Evolutionary conservation across 1,284 basidiomycete genomes (phyloP).

Genomic region (Inonotus hispidus): DNA sequence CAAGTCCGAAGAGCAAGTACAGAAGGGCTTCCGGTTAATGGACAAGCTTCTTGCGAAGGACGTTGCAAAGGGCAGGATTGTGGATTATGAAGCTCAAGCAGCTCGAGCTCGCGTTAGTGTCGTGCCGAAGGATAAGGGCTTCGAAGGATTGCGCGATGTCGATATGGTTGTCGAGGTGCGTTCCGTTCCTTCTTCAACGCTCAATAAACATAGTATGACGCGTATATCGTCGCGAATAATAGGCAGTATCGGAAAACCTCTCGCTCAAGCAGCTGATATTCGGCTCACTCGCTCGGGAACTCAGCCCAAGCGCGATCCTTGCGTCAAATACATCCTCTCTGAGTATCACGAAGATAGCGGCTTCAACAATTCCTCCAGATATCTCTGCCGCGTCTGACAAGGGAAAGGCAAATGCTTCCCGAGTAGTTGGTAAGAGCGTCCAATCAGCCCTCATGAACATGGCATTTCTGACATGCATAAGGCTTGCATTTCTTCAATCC

Average conservation of each 20-base stretch:
- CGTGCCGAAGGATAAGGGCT: constrained; percentile 41
- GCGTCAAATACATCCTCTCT: constrained; percentile 95
- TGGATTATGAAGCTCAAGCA: constrained; percentile 67
- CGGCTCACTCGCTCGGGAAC: constrained; percentile 57
- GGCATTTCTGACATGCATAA: constrained; percentile 24
- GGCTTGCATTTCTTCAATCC: constrained; percentile 96
- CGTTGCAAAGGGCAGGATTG: constrained; percentile 79
- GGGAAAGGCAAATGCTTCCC: constrained; percentile 55
- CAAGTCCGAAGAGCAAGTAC: constrained; percentile 57
- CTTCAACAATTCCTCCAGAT: constrained; percentile 59
- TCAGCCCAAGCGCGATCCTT: constrained; percentile 75
- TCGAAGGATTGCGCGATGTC: constrained; percentile 62
- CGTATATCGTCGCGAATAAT: neutral
- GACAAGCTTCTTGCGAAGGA: constrained; percentile 87
- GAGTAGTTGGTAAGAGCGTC: constrained; percentile 64
- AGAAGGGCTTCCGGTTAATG: constrained; percentile 67
- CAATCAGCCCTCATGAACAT: too few relatives aligned
- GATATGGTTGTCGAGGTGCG: constrained; percentile 89
- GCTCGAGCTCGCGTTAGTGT: constrained; percentile 61
- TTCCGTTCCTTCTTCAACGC: neutral
- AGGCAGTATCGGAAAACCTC: constrained; percentile 90
- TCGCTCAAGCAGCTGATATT: constrained; percentile 81
- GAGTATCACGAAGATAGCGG: constrained; percentile 90
- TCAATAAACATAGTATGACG: neutral
- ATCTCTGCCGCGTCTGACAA: constrained; percentile 52